Percentiles rank a stretch among this genome's conserved stretches.
Evolutionary conservation across 2,329 filamentous ascomycete species (phyloP).

Genomic region (Neopestalotiopsis sp.): DNA sequence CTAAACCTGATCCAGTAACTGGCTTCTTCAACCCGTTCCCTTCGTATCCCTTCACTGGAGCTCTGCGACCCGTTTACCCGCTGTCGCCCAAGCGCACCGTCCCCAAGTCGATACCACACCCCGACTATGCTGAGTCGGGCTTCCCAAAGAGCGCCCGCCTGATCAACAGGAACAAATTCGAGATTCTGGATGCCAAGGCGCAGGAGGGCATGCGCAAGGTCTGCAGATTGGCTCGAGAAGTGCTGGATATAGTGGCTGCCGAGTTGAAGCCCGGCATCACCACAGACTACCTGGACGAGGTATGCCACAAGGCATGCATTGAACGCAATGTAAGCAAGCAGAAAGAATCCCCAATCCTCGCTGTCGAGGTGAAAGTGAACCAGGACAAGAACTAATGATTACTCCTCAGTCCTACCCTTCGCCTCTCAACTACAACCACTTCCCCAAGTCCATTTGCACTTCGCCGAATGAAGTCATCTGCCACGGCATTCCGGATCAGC

Average conservation of each 20-base stretch:
- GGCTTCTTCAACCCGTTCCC: slow-evolving; percentile 93
- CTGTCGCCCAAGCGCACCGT: slow-evolving; percentile 75
- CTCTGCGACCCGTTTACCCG: slow-evolving; percentile 85
- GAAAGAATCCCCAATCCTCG: not conserved
- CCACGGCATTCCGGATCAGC: slow-evolving; percentile 95
- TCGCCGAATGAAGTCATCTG: slow-evolving; percentile 98
- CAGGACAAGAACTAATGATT: not conserved
- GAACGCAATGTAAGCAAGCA: slow-evolving; percentile 67
- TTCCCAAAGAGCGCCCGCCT: slow-evolving; percentile 68
- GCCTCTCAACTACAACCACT: slow-evolving; percentile 92
- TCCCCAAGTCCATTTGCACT: slow-evolving; percentile 97
- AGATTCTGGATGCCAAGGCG: slow-evolving; percentile 66
- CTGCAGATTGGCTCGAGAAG: slow-evolving; percentile 72
- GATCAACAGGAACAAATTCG: slow-evolving; percentile 77
- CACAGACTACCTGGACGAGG: slow-evolving; percentile 76
- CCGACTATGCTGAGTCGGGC: slow-evolving; percentile 88
- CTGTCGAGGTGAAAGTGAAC: not conserved
- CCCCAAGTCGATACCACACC: slow-evolving; percentile 79
- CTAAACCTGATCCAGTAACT: slow-evolving; percentile 90
- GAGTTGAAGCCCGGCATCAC: slow-evolving; percentile 73
- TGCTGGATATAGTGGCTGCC: slow-evolving; percentile 74
- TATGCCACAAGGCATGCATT: slow-evolving; percentile 77
- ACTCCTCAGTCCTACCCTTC: slow-evolving; percentile 86
- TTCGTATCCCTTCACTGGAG: slow-evolving; percentile 80
- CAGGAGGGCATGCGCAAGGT: slow-evolving; percentile 78